Percentiles rank a stretch among this genome's conserved stretches.
Conservation (phyloP, 2,329 filamentous ascomycete genomes). For the Penicillium sclerotigenum region DNA sequence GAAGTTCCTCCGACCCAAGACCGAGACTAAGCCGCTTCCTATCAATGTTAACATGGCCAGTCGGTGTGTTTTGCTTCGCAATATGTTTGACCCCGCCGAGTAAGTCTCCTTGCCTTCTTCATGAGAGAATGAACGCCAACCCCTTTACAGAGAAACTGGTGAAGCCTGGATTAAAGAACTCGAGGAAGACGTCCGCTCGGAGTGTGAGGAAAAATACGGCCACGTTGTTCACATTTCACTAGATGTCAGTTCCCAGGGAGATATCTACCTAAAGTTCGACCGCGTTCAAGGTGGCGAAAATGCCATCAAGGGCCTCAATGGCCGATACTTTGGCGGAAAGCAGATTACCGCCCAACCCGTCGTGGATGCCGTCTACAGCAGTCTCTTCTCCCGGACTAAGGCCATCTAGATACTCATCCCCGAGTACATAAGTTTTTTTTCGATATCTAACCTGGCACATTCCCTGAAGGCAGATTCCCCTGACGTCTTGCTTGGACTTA, state of each 20-base stretch:
- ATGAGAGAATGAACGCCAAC: conserved; percentile 31
- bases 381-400: conserved; percentile 83
- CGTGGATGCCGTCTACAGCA: conserved; percentile 98
- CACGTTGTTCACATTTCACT: conserved; percentile 95
- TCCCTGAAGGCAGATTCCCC: conserved; percentile 20
- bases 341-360: conserved; percentile 94
- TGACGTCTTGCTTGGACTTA: conserved; percentile 22
- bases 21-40: conserved; percentile 72
- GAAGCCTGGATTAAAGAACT: conserved; percentile 89
- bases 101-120: conserved; percentile 52
- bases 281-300: conserved; percentile 93
- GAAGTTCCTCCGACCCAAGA: conserved; percentile 73
- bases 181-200: conserved; percentile 85
- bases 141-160: conserved; percentile 67
- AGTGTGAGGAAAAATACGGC: conserved; percentile 94
- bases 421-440: conserved; percentile 24
- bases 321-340: conserved; percentile 87
- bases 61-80: conserved; percentile 88
- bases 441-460: conserved; percentile 25
- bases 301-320: conserved; percentile 95
- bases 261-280: conserved; percentile 98
- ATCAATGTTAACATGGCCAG: conserved; percentile 89
- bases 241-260: conserved; percentile 88
- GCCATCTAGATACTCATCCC: conserved; percentile 58
- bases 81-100: conserved; percentile 92